Evolutionary conservation across 2,329 filamentous ascomycete species (phyloP).

Genomic region (Colletotrichum sp.): DNA sequence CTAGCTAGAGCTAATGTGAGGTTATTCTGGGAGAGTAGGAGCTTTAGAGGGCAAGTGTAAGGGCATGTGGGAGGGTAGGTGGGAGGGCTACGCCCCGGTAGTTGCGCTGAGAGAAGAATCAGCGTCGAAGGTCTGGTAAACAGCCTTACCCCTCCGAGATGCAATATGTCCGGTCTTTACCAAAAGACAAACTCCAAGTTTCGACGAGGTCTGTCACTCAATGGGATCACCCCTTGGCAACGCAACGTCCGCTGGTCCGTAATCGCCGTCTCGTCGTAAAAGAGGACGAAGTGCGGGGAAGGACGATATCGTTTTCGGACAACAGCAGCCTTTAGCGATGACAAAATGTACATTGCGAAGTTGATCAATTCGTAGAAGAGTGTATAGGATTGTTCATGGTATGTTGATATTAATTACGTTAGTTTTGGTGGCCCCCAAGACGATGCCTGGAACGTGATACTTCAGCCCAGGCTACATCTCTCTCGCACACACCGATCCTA

Average conservation of each 20-base stretch:
- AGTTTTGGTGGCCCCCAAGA: not conserved
- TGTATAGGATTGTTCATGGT: accelerated
- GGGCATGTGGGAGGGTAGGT: too few relatives aligned
- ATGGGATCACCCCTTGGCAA: not conserved
- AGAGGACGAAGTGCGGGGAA: not conserved
- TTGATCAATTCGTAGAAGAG: accelerated
- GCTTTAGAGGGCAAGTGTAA: too few relatives aligned
- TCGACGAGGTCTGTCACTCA: too few relatives aligned
- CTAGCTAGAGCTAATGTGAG: too few relatives aligned
- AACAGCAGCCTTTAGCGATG: not conserved
- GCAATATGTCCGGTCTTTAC: too few relatives aligned
- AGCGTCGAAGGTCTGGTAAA: too few relatives aligned
- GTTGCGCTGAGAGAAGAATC: too few relatives aligned
- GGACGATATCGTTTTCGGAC: not conserved
- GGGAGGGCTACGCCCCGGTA: too few relatives aligned
- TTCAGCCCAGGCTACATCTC: not conserved
- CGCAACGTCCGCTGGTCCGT: not conserved
- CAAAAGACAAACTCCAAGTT: too few relatives aligned
- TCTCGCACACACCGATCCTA: not conserved
- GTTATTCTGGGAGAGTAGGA: too few relatives aligned
- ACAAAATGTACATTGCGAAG: not conserved
- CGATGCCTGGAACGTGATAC: accelerated
- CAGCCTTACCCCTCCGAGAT: too few relatives aligned
- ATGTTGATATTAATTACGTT: not conserved
- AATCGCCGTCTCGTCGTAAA: not conserved